Base-by-base conservation (phyloP, 2,329 filamentous ascomycete genomes). In the Verticillium tricorpus region DNA sequence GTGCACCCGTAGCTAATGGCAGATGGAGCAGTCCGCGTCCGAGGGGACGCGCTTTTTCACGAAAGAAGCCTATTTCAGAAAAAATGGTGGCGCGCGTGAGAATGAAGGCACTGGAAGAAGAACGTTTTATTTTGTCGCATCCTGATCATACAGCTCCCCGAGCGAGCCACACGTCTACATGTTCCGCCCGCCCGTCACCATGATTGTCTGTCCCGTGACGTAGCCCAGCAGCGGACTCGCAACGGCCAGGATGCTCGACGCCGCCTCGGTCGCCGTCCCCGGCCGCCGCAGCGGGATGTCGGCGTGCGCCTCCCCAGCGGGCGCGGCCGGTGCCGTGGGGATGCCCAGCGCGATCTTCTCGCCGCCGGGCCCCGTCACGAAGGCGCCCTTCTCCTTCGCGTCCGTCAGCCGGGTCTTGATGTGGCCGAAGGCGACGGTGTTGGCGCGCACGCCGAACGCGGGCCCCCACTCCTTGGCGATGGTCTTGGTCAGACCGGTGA, bases 401-500 rank as follows among this genome's bases (percentile, higher is more conserved):
- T 87, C 89, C 12, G 93, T 96, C 67, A 96, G 76, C 3, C 93
- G 81, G 0, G 93, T 96, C 68, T 86, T 78, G 67, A 96, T 94
- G 72, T 89, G 85, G 0, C 93, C 93, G 69, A 96, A 96, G 5
- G 92, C 92, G 59, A 96, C 82, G 2, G 91, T 92, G 75, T 96
- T 96, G 50, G 88, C 85, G 62, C 92, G 82, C 6, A 96, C 92
- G 59, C 92, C 92, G 69, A 93, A 96, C 40, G 81, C 76, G 0
- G 91, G 92, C 1, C 92, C 92, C 93, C 92, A 96, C 79, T 97
- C 89, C 78, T 96, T 79, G 3, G 92, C 92, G 71, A 96, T 92
- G 1, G 92, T 93, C 80, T 95, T 96, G 63, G 90, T 93, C 62
- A 96, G 82, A 6, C 93, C 93, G 12, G 85, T 85, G 15, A 96